These are phyloP conservation scores for Boletus pseudopeckii DNA, from an alignment of 768 basidiomycete species.

Conservation along the genomic window DNA sequence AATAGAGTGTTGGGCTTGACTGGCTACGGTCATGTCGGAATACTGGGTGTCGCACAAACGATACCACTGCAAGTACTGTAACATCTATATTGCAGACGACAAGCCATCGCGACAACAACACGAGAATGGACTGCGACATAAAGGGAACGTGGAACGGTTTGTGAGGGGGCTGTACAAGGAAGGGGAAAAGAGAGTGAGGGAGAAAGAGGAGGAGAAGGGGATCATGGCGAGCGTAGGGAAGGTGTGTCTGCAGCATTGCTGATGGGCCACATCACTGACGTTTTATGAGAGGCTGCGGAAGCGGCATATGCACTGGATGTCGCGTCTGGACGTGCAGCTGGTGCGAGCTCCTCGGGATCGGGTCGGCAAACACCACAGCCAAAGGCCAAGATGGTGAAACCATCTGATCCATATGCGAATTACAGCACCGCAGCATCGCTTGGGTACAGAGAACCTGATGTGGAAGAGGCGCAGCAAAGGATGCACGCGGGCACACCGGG, in stretches of 20 bases:
- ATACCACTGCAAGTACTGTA: conserved; percentile 97
- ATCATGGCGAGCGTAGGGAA: conserved; percentile 86
- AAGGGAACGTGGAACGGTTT: conserved; percentile 91
- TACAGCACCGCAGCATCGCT: conserved; percentile 87
- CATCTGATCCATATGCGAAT: conserved; percentile 69
- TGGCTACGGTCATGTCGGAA: conserved; percentile 61
- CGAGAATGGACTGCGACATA: conserved; percentile 90
- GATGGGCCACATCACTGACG: neutral
- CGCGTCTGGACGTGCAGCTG: conserved; percentile 54
- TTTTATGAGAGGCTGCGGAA: conserved; percentile 58
- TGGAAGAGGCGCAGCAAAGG: conserved; percentile 60
- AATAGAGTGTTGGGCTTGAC: conserved; percentile 7
- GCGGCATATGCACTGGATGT: conserved; percentile 79
- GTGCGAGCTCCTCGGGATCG: conserved; percentile 12
- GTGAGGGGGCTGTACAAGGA: conserved; percentile 91
- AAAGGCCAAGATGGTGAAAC: conserved; percentile 46
- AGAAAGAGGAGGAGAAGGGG: conserved; percentile 77
- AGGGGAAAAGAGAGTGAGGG: conserved; percentile 84
- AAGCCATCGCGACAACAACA: conserved; percentile 87
- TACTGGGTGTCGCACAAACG: conserved; percentile 93
- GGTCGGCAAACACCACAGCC: conserved; percentile 17
- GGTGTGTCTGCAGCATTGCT: conserved; percentile 36
- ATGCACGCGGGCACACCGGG: conserved; percentile 69
- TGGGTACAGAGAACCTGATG: conserved; percentile 77
- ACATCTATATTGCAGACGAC: conserved; percentile 96